A percentile compares a stretch with the other conserved stretches of the same genome.
Conservation (phyloP, 1,284 basidiomycete genomes). For the Rhodotorula glutinis region DNA sequence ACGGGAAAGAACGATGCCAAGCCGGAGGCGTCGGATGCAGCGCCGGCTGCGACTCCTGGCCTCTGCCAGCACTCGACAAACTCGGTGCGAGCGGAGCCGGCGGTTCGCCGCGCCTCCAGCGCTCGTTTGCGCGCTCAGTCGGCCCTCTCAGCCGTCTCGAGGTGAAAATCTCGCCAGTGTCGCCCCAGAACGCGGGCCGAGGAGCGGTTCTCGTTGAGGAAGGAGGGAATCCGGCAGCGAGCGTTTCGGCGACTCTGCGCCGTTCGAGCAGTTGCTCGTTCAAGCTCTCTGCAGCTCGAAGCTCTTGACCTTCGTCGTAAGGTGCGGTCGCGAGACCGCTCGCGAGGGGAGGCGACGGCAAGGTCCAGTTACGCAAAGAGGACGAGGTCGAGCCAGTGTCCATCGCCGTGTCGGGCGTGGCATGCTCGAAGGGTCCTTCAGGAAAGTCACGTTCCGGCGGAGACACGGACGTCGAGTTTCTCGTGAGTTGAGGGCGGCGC, state of each 20-base stretch:
- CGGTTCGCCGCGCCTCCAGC: constrained; percentile 20
- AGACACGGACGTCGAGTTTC: constrained; percentile 17
- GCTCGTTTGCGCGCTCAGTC: constrained; percentile 31
- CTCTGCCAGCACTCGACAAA: too few species aligned
- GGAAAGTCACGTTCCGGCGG: constrained; percentile 1
- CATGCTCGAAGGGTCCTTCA: too few species aligned
- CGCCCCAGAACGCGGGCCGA: constrained; percentile 6
- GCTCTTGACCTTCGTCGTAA: constrained; percentile 12
- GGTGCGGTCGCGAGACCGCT: background rate
- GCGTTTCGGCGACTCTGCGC: constrained; percentile 1
- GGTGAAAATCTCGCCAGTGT: background rate
- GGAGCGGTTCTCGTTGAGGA: too few species aligned
- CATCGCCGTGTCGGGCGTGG: background rate
- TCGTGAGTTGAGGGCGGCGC: constrained; percentile 25
- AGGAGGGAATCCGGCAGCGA: background rate
- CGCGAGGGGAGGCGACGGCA: background rate
- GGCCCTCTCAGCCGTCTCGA: constrained; percentile 15
- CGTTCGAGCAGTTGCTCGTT: constrained; percentile 15
- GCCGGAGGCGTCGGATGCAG: too few species aligned
- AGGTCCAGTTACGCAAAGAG: background rate
- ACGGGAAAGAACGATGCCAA: too few species aligned
- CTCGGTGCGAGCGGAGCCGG: background rate
- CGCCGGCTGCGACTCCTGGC: too few species aligned
- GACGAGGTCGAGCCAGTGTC: background rate
- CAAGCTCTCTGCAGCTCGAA: constrained; percentile 3